phyloP scores from a whole-genome alignment of 2,329 filamentous ascomycete genomes.

The Cladosporium velox region DNA sequence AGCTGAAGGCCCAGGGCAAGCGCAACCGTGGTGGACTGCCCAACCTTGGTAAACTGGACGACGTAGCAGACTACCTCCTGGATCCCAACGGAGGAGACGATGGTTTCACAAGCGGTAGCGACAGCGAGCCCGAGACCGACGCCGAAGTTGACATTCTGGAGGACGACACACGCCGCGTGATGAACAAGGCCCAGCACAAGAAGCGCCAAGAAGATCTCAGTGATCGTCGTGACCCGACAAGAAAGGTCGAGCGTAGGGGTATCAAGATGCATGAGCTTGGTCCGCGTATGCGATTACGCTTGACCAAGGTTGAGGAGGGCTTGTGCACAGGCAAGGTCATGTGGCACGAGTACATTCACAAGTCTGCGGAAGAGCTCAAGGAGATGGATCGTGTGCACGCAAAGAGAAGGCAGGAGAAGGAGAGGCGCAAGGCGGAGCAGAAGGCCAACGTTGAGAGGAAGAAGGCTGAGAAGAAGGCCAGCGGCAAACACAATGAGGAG shows the following conservation, averaged over 20 bases:
- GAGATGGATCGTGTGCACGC: conserved; percentile 84
- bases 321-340: conserved; percentile 86
- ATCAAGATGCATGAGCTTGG: conserved; percentile 92
- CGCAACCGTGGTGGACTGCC: conserved; percentile 61
- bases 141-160: conserved; percentile 85
- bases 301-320: conserved; percentile 96
- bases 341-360: conserved; percentile 96
- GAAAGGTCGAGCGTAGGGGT: conserved; percentile 74
- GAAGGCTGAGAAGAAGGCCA: conserved; percentile 58
- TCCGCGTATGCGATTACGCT: conserved; percentile 80
- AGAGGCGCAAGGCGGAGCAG: conserved; percentile 76
- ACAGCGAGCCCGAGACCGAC: conserved; percentile 90
- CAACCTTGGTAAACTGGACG: conserved; percentile 85
- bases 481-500: conserved; percentile 46
- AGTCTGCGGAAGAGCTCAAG: conserved; percentile 74
- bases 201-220: conserved; percentile 25
- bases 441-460: conserved; percentile 90
- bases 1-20: conserved; percentile 58
- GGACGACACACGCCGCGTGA: conserved; percentile 61
- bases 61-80: conserved; percentile 93
- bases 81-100: conserved; percentile 62
- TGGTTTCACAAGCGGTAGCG: conserved; percentile 89
- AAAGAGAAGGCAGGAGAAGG: conserved; percentile 75
- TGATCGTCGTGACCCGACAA: conserved; percentile 37
- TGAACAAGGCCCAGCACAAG: conserved; percentile 55